phyloP scores from a whole-genome alignment of 768 basidiomycete species.

The Omphalotus guepiniiformis region DNA sequence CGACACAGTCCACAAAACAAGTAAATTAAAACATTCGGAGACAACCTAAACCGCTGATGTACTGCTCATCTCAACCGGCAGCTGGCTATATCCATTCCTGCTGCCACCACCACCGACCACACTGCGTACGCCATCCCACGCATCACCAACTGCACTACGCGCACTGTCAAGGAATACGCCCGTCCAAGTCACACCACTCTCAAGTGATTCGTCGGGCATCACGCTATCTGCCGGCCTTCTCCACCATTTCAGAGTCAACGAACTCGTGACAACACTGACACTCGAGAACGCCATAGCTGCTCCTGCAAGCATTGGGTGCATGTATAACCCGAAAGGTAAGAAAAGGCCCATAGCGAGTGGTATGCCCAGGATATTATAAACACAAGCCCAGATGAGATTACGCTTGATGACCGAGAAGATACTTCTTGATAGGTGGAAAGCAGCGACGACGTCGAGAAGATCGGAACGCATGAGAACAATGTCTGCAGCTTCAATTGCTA shows the following conservation, averaged over 20 bases:
- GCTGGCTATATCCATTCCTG: constrained; percentile 57
- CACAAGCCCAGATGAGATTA: constrained; percentile 94
- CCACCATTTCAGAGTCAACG: constrained; percentile 85
- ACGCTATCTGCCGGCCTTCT: constrained; percentile 62
- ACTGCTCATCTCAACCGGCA: constrained; percentile 64
- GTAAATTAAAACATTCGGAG: too few species aligned
- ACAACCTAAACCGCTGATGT: constrained; percentile 4
- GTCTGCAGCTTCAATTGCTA: constrained; percentile 97
- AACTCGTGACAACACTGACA: constrained; percentile 92
- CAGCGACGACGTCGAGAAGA: constrained; percentile 94
- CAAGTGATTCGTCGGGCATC: constrained; percentile 56
- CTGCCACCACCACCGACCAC: constrained; percentile 36
- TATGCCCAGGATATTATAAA: constrained; percentile 91
- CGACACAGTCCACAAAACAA: too few species aligned
- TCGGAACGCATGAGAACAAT: constrained; percentile 98
- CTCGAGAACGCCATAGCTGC: constrained; percentile 98
- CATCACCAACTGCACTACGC: constrained; percentile 35
- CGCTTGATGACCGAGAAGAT: constrained; percentile 91
- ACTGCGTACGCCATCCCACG: constrained; percentile 36
- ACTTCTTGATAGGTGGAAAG: constrained; percentile 80
- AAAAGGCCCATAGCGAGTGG: constrained; percentile 98
- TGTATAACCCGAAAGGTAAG: constrained; percentile 85
- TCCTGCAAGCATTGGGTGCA: constrained; percentile 99
- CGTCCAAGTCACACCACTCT: constrained; percentile 37
- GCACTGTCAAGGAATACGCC: constrained; percentile 47